Base-by-base conservation (phyloP, 495 filamentous ascomycete genomes). In the Daldinia vernicosa region DNA sequence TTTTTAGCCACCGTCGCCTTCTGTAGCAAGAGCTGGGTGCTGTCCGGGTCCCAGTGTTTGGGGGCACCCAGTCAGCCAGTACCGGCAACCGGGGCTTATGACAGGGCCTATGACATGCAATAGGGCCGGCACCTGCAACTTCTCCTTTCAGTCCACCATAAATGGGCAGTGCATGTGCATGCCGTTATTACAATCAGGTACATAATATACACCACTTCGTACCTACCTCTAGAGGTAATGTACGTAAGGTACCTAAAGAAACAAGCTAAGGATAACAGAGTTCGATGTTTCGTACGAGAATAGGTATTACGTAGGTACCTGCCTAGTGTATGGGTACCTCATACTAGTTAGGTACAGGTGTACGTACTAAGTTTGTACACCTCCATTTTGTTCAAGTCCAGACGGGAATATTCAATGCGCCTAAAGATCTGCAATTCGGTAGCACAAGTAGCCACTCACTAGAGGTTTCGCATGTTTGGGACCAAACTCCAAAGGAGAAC, bases 381-480 rank as follows among this genome's bases (percentile, higher is more conserved):
- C 43, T 47, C 43, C 19, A 47, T 47, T 47, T 47, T 47, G 43
- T 47, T 47, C 43, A 24, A 24, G 6, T 47, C 1, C 9, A 22
- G 22, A 53, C 50, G 50, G 50, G 50, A 53, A 53, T 26, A 53
- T 56, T 30, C 53, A 56, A 56, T 56, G 53, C 30, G 30, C 53
- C 53, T 35, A 32, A 35, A 56, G 53, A 56, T 56, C 53, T 56
- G 53, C 53, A 56, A 56, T 35, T 30, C 26, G 28, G 37, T 45
- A 27, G 22, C 32, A 47, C n/a, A 58, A 40, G 53, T 28, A 57
- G 40, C 32, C 30, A 56, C 53, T 33, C 30, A 35, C 53, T 71
- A 57, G 59, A 63, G 53, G 69, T 72, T 72, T 72, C 69, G 69
- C 64, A 64, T 72, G 53, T 24, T 26, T 53, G 37, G 24, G 58